Base-by-base conservation (phyloP, 2,329 filamentous ascomycete genomes). In the Colletotrichum lentis region DNA sequence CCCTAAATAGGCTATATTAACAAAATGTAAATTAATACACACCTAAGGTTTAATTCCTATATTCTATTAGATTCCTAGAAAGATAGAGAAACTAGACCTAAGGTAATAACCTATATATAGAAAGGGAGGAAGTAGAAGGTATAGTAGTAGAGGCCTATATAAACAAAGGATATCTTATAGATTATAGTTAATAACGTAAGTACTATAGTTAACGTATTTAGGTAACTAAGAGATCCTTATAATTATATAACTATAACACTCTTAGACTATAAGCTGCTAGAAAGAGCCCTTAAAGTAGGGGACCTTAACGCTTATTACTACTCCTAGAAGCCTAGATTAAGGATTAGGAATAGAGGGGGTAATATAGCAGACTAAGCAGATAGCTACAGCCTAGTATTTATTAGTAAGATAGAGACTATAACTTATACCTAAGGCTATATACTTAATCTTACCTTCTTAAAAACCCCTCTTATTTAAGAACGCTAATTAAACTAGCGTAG, bases 1-100 rank as follows among this genome's bases (percentile, higher is more conserved):
- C 46, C 20, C 41, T 58, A 5, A 27, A 58, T 59, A 59, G 56
- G 56, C 31, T 59, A 59, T 50, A 39, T 31, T 20, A 18, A 62
- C 27, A 62, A 47, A 43, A 53, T 62, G 35, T 37, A 52, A 22
- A 35, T 59, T 8, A 59, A 59, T n/a, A 59, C 14, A 31, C 35
- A 52, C 12, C 47, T 22, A 52, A 47, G 47, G 2, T 52, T 52
- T 44, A 35, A 61, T 16, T 27, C 54, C 54, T 57, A 37, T 8
- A 27, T 43, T 14, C 39, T 16, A 24, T 22, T 57, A 16, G 39
- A 57, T 7, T 20, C 11, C 5, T 57, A 10, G 20, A 44, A 57
- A 7, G 20, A 35, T 11, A 57, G 35, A 11, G 54, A 57, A 16
- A 57, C 35, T n/a, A 50, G 58, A n/a, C 55, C 24, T 46, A 57